These are phyloP conservation scores for Eucalyptus marginata DNA, from an alignment of 345 rosid genomes.

Conservation along the genomic window DNA sequence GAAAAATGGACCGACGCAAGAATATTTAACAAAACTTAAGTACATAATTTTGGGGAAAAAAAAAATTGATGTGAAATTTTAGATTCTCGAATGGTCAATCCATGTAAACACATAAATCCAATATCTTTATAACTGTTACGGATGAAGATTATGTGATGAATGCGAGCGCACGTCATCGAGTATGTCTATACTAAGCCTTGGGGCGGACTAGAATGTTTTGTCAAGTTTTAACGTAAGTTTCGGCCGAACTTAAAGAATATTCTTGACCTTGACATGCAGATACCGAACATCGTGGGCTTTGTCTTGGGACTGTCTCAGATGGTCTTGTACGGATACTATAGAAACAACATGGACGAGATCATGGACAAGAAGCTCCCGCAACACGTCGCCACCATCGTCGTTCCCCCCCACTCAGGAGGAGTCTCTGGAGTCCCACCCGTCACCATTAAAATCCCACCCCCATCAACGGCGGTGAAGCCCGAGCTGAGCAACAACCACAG, in stretches of 20 bases:
- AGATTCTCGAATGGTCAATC: no score
- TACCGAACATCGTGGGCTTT: slow-evolving; percentile 71
- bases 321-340: slow-evolving; percentile 48
- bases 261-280: slow-evolving; percentile 10
- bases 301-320: slow-evolving; percentile 63
- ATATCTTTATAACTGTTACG: background rate
- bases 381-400: background rate
- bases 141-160: background rate
- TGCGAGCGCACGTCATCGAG: background rate
- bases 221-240: background rate
- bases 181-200: background rate
- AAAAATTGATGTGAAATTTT: no score
- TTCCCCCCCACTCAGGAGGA: slow-evolving; percentile 2
- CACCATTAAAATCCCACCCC: background rate
- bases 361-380: slow-evolving; percentile 16
- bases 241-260: background rate
- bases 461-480: background rate
- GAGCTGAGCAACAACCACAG: background rate
- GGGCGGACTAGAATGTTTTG: background rate
- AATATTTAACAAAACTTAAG: background rate
- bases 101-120: background rate
- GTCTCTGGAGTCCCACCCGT: slow-evolving; percentile 13
- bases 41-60: background rate
- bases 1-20: background rate
- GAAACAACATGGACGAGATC: background rate